phyloP scores from a whole-genome alignment of 2,329 filamentous ascomycete species.

The Dactylellina cionopaga region DNA sequence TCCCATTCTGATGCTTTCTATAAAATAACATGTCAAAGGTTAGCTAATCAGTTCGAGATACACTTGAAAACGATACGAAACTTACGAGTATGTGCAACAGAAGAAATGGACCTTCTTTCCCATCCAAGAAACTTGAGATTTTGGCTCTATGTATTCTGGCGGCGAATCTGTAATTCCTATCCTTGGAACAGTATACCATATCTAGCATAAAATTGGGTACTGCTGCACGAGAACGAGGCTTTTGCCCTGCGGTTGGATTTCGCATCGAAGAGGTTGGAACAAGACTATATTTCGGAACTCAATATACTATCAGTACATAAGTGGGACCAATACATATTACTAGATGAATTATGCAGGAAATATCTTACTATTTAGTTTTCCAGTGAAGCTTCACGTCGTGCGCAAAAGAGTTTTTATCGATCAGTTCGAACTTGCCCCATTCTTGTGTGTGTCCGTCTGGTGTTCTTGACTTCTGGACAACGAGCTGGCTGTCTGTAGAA shows the following conservation, averaged over 20 bases:
- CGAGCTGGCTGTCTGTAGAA: neutral
- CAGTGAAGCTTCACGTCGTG: neutral
- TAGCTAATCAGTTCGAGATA: neutral
- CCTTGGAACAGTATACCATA: neutral
- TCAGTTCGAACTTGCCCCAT: slow-evolving; percentile 10
- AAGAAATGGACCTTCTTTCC: neutral
- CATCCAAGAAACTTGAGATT: neutral
- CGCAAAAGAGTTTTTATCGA: neutral
- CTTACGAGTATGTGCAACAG: slow-evolving; percentile 10
- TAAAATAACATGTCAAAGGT: neutral
- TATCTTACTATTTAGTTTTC: slow-evolving; percentile 24
- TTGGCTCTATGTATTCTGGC: slow-evolving; percentile 1
- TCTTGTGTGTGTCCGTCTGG: slow-evolving; percentile 15
- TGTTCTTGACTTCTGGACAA: slow-evolving; percentile 13
- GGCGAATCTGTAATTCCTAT: slow-evolving; percentile 10
- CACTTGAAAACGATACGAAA: too few species aligned
- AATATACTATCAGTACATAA: neutral
- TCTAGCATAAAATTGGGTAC: slow-evolving; percentile 6
- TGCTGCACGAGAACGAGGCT: neutral
- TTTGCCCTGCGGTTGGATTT: neutral
- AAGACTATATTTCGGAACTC: neutral
- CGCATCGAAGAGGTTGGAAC: neutral
- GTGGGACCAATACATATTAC: too few species aligned
- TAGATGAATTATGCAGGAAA: too few species aligned
- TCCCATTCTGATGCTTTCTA: slow-evolving; percentile 17